These are phyloP conservation scores for Dactylellina drechsleri DNA, from an alignment of 2,329 filamentous ascomycete species.

Conservation along the genomic window DNA sequence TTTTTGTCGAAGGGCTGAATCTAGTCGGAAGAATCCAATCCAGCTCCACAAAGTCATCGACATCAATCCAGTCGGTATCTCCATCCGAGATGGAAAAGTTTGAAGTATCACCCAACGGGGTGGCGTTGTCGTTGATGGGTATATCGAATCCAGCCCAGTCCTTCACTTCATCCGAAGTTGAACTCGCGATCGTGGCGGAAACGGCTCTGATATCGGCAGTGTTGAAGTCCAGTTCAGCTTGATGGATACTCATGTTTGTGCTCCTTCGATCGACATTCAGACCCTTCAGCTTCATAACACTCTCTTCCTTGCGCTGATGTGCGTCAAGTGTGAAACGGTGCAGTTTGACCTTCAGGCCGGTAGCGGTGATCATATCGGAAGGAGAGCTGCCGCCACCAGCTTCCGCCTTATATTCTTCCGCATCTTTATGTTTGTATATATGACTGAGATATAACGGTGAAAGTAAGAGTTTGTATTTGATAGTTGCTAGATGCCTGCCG, in stretches of 20 bases:
- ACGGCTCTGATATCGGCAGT: constrained; percentile 92
- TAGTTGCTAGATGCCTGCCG: constrained; percentile 92
- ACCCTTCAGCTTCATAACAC: constrained; percentile 74
- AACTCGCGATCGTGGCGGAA: constrained; percentile 86
- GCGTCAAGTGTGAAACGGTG: constrained; percentile 98
- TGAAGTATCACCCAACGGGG: constrained; percentile 71
- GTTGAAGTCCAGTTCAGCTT: constrained; percentile 90
- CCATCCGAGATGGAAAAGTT: constrained; percentile 95
- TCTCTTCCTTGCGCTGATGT: constrained; percentile 88
- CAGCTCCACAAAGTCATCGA: constrained; percentile 98
- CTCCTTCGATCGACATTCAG: constrained; percentile 81
- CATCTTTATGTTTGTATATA: constrained; percentile 98
- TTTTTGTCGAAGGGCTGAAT: constrained; percentile 90
- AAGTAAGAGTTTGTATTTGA: constrained; percentile 94
- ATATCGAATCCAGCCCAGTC: constrained; percentile 64
- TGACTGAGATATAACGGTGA: constrained; percentile 95
- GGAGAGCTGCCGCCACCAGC: constrained; percentile 73
- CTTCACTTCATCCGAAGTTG: constrained; percentile 79
- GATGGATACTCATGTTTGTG: constrained; percentile 93
- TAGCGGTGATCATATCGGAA: constrained; percentile 79
- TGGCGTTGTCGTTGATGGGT: constrained; percentile 54
- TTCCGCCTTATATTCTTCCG: constrained; percentile 70
- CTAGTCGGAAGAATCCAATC: constrained; percentile 95
- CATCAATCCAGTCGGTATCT: constrained; percentile 96
- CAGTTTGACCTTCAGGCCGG: constrained; percentile 93